phyloP scores from a whole-genome alignment of 169 alveolate species.

The Hepatocystis sp. region DNA sequence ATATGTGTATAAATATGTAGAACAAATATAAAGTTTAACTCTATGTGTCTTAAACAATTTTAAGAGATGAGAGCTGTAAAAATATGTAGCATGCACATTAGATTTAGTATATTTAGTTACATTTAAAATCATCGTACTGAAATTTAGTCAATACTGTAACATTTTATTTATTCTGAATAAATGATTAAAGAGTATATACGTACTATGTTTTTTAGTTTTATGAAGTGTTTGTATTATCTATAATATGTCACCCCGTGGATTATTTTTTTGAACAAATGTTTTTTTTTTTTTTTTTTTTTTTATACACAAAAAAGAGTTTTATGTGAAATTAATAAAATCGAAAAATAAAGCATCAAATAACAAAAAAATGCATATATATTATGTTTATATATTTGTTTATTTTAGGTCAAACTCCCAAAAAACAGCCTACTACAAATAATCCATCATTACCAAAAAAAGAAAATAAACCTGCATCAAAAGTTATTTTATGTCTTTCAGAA shows the following conservation, averaged over 20 bases:
- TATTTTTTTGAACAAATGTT: background rate
- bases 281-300: too few relatives aligned
- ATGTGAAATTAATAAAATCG: background rate
- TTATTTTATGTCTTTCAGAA: conserved; percentile 29
- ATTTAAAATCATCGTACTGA: too few relatives aligned
- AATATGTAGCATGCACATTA: background rate
- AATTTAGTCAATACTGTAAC: too few relatives aligned
- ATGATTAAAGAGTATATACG: too few relatives aligned
- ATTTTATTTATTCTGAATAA: too few relatives aligned
- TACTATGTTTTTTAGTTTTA: too few relatives aligned
- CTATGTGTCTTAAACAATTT: background rate
- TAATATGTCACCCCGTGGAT: too few relatives aligned
- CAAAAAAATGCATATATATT: background rate
- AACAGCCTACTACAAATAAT: background rate
- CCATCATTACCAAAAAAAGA: conserved; percentile 13
- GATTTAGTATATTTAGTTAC: too few relatives aligned
- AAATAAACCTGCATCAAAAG: conserved; percentile 33
- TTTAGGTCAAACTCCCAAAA: conserved; percentile 1
- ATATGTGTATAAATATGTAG: too few relatives aligned
- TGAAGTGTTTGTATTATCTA: too few relatives aligned
- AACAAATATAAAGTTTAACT: background rate
- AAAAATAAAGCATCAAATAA: background rate
- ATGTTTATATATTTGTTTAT: background rate
- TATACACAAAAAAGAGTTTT: background rate
- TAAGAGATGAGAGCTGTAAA: background rate